Base-by-base conservation (phyloP, 768 basidiomycete genomes). In the Boletus patriciae region DNA sequence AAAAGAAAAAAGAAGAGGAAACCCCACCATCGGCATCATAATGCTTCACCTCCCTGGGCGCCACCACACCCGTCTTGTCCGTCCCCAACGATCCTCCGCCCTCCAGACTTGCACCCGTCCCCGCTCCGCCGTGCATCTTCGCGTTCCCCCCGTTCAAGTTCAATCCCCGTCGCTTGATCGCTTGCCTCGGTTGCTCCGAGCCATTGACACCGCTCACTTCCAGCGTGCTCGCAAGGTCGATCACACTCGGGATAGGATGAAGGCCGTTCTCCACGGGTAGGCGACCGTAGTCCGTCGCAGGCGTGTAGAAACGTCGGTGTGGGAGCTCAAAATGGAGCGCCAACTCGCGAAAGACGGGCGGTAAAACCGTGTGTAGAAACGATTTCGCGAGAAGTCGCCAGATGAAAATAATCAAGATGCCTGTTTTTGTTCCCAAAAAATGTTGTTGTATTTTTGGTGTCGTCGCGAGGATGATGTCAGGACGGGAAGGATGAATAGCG, bases 351-450 rank as follows among this genome's bases (percentile, higher is more conserved):
- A 93, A 97, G 18, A 85, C 77, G 0, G 93, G 92, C 1, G 95
- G 95, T 1, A 98, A 83, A 44, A 88, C 73, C 8, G 83, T 65
- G 63, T 92, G 90, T 19, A 93, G 72, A 3, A 82, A 67, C 0
- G 85, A 83, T 71, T 98, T 98, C 10, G 92, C 92, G 40, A 91
- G 63, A 43, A 98, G 76, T 41, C 96, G 88, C 95, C 95, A 98
- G 0, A 79, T 72, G 66, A 98, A 91, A 69, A 98, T 92, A 18
- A 81, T 70, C 8, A 87, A 65, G 55, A 98, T 81, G 21, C 94
- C 94, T 85, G 23, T 54, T n/a, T 34, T 29, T 21, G 4, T n/a
- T n/a, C n/a, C n/a, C 2, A 21, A 34, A 34, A 13, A 34, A 13
- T 34, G 34, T 6, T n/a, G 27, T 44, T n/a, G 15, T 21, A 7